Percentiles rank a stretch among this genome's conserved stretches.
These are phyloP conservation scores for Niebla homalea DNA, from an alignment of 495 filamentous ascomycete genomes.

Conservation along the genomic window DNA sequence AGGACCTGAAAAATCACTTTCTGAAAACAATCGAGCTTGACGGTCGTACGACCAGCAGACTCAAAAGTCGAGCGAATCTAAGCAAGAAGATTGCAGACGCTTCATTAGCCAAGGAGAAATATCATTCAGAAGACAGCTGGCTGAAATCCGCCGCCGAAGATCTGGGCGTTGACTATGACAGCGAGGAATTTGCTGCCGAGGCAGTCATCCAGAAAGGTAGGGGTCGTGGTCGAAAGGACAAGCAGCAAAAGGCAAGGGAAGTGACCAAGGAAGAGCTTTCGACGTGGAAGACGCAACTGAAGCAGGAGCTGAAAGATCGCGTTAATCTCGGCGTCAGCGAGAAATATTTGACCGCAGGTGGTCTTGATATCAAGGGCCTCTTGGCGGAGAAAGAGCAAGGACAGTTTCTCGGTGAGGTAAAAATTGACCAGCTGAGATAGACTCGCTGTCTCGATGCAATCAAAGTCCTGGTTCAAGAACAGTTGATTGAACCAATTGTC, in stretches of 20 bases:
- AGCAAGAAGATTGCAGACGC: constrained; percentile 78
- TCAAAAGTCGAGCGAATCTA: constrained; percentile 60
- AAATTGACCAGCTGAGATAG: too few relatives aligned
- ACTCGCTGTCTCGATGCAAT: too few relatives aligned
- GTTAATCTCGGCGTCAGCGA: constrained; percentile 89
- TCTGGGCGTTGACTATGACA: constrained; percentile 85
- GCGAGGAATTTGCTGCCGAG: constrained; percentile 58
- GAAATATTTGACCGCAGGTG: constrained; percentile 68
- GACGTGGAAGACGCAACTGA: constrained; percentile 47
- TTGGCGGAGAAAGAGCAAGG: constrained; percentile 38
- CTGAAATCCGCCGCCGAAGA: constrained; percentile 76
- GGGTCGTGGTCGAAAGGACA: constrained; percentile 57
- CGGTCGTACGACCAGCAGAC: constrained; percentile 56
- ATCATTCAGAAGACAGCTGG: constrained; percentile 72
- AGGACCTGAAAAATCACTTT: constrained; percentile 40
- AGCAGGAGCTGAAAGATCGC: constrained; percentile 51
- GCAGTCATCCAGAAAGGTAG: constrained; percentile 48
- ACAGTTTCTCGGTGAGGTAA: too few relatives aligned
- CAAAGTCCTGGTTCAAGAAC: too few relatives aligned
- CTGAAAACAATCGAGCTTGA: constrained; percentile 74
- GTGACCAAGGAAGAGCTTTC: constrained; percentile 60
- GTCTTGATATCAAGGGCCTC: constrained; percentile 70
- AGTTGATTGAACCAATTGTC: too few relatives aligned
- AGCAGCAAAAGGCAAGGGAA: constrained; percentile 54
- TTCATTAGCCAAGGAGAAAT: constrained; percentile 72